Conservation (phyloP, 148 eudicot genomes). For the Linanthus parryae region DNA sequence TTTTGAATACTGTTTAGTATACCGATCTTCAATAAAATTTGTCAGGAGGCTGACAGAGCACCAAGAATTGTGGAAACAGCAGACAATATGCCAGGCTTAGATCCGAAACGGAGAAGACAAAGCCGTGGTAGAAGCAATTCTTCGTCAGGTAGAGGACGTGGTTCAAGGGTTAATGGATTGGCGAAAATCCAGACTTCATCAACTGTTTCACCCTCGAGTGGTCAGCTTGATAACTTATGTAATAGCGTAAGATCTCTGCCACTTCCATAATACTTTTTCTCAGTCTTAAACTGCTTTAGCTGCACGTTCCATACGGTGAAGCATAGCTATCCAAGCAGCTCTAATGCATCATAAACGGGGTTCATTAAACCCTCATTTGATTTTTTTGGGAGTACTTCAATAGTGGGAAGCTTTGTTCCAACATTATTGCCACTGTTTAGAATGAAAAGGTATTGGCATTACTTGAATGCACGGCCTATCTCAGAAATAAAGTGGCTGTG, state of each 20-base stretch:
- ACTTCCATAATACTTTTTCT: not conserved
- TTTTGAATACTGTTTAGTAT: not conserved
- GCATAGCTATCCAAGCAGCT: no score
- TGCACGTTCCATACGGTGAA: no score
- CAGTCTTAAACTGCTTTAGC: no score
- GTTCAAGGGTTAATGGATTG: slow-evolving; percentile 55
- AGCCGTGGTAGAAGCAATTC: slow-evolving; percentile 73
- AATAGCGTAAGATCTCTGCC: slow-evolving; percentile 34
- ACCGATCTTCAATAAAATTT: slow-evolving; percentile 10
- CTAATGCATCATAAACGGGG: no score
- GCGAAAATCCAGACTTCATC: slow-evolving; percentile 35
- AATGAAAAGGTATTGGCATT: no score
- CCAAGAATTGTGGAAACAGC: slow-evolving; percentile 33
- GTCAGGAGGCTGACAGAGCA: slow-evolving; percentile 51
- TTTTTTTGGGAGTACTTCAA: no score
- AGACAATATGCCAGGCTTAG: slow-evolving; percentile 36
- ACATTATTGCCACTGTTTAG: no score
- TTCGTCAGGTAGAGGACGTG: slow-evolving; percentile 70
- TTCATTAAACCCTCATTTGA: no score
- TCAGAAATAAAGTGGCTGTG: no score
- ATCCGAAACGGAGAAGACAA: slow-evolving; percentile 63
- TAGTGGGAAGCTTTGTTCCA: no score
- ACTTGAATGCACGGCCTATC: no score
- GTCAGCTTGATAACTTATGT: slow-evolving; percentile 52
- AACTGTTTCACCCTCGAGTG: slow-evolving; percentile 40